Base-by-base conservation (phyloP, 768 basidiomycete genomes). In the Russula sp. region DNA sequence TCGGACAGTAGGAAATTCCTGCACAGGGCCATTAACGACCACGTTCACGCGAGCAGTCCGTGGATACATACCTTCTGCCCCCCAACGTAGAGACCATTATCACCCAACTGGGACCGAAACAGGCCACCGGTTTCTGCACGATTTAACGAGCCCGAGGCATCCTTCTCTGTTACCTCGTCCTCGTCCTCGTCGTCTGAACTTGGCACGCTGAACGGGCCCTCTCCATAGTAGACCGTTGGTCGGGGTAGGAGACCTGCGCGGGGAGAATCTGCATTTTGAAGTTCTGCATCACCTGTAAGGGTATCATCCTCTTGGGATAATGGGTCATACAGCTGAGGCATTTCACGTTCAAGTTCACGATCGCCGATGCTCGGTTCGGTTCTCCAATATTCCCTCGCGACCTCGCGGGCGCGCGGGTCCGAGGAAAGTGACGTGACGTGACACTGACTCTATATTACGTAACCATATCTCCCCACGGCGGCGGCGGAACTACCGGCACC, bases 121-220 rank as follows among this genome's bases (percentile, higher is more conserved):
- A 69, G 67, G 16, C 66, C 62, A 8, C 70, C 73, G 27, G 68
- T 67, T 66, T 77, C 70, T 34, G 73, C 71, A 31, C 66, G 61
- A 49, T 70, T 62, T 59, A 74, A 68, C 50, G 75, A 64, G 55
- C 67, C 34, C 42, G 65, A 60, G 4, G 56, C 68, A 1, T 74
- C 70, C 70, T 87, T 86, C 64, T 83, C 83, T 37, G 82, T 65
- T 20, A 84, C 75, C 8, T 77, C 72, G 37, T 79, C 81, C 27
- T 82, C 80, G 59, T 85, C 88, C 32, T 82, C 80, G 60, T 86
- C 87, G 53, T 86, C 86, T n/a, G 89, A 90, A 69, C 87, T 88
- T 7, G 89, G 87, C 22, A 86, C 80, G 66, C 89, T 87, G 69
- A 91, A 92, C 0, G 84, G 79, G 0, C 89, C 88, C 20, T 91